Percentiles rank a stretch among this genome's conserved stretches.
These are phyloP conservation scores for Aspergillus kassunensis DNA, from an alignment of 495 filamentous ascomycete species.

Conservation along the genomic window DNA sequence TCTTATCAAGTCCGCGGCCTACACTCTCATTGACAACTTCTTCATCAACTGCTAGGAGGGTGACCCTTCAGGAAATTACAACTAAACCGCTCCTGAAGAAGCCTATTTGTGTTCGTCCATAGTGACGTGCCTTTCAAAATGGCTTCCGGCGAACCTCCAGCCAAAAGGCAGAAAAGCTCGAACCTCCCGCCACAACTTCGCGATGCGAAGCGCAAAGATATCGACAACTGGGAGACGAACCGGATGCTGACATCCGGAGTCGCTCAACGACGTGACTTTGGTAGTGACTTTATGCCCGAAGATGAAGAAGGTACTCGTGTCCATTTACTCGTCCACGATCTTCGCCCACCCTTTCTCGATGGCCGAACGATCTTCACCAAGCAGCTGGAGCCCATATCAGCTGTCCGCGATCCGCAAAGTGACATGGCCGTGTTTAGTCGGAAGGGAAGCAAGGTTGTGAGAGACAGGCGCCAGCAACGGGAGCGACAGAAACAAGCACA, in stretches of 20 bases:
- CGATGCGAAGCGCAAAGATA: constrained; percentile 77
- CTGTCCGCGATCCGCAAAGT: constrained; percentile 89
- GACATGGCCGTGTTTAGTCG: constrained; percentile 99
- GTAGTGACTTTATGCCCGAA: constrained; percentile 78
- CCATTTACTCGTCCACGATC: constrained; percentile 89
- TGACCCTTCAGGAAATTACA: constrained; percentile 7
- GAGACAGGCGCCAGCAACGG: constrained; percentile 83
- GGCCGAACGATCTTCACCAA: constrained; percentile 95
- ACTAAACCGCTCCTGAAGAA: too few relatives aligned
- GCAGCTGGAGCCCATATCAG: constrained; percentile 91
- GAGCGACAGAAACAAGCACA: constrained; percentile 95
- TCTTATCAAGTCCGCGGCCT: constrained; percentile 9
- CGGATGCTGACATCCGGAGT: constrained; percentile 97
- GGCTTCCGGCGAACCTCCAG: constrained; percentile 40
- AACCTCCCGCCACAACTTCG: constrained; percentile 38
- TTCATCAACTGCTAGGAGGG: constrained; percentile 9
- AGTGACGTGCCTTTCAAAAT: constrained; percentile 18
- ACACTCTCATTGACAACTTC: background rate
- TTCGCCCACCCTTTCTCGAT: constrained; percentile 93
- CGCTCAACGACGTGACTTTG: constrained; percentile 80
- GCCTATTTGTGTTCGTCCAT: too few relatives aligned
- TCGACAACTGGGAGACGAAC: constrained; percentile 97
- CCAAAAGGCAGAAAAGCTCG: constrained; percentile 42
- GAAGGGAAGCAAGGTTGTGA: constrained; percentile 91
- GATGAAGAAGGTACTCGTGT: constrained; percentile 89